Evolutionary conservation across 768 basidiomycete genomes (phyloP).

Genomic region (Lentinula raphanica): DNA sequence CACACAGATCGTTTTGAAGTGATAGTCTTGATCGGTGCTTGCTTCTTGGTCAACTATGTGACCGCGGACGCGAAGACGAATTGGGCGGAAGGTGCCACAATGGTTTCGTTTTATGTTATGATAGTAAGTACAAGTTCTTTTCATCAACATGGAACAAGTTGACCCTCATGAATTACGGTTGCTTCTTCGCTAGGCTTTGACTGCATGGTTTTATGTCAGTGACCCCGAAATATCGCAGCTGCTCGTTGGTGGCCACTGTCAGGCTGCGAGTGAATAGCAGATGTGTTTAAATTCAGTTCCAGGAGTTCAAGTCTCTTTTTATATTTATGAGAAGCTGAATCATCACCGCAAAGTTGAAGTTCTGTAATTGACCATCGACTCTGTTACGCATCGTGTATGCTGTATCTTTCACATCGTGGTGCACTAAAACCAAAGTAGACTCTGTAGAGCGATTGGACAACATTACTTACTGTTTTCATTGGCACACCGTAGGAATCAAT

Average conservation of each 20-base stretch:
- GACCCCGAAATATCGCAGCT: neutral
- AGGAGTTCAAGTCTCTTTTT: too few relatives aligned
- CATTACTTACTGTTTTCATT: neutral
- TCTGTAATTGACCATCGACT: too few relatives aligned
- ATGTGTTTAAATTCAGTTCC: too few relatives aligned
- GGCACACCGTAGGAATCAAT: neutral
- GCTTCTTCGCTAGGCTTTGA: slow-evolving; percentile 30
- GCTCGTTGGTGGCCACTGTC: neutral
- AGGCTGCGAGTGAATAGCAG: neutral
- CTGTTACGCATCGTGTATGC: too few relatives aligned
- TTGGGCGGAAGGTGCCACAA: slow-evolving; percentile 66
- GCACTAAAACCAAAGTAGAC: too few relatives aligned
- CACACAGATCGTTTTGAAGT: slow-evolving; percentile 62
- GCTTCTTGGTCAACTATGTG: slow-evolving; percentile 76
- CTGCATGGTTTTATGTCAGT: slow-evolving; percentile 1
- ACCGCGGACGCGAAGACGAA: slow-evolving; percentile 73
- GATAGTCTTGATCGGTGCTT: slow-evolving; percentile 55
- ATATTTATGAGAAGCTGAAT: too few relatives aligned
- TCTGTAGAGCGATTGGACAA: neutral
- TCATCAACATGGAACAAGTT: slow-evolving; percentile 75
- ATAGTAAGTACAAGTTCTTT: slow-evolving; percentile 59
- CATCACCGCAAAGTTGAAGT: too few relatives aligned
- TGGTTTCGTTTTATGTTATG: slow-evolving; percentile 66
- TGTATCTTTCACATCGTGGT: too few relatives aligned
- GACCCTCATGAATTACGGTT: slow-evolving; percentile 67